Percentiles rank a stretch among this genome's conserved stretches.
These are phyloP conservation scores for Magnolia officinalis DNA, from an alignment of 164 flowering plant species.

Conservation along the genomic window DNA sequence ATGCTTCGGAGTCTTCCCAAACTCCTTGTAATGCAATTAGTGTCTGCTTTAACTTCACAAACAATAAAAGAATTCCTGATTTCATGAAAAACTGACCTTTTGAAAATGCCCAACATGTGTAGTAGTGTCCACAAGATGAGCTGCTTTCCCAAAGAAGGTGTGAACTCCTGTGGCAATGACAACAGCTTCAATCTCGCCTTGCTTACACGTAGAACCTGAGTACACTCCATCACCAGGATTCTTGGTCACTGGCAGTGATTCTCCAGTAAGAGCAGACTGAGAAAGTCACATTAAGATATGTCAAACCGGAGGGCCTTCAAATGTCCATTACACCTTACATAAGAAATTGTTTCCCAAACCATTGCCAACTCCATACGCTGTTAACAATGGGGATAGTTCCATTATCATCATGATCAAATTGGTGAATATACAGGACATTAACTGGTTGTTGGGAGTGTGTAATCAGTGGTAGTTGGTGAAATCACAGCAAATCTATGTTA, in stretches of 20 bases:
- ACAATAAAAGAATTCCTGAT: background rate
- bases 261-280: slow-evolving; percentile 83
- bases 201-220: slow-evolving; percentile 87
- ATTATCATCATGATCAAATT: no score
- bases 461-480: no score
- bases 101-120: slow-evolving; percentile 79
- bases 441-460: background rate
- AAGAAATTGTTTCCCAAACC: background rate
- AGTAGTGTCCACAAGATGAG: slow-evolving; percentile 78
- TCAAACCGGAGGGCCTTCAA: slow-evolving; percentile 1
- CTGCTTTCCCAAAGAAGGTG: slow-evolving; percentile 86
- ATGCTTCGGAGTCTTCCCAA: background rate
- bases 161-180: slow-evolving; percentile 86
- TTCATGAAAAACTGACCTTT: slow-evolving; percentile 35
- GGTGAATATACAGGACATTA: background rate
- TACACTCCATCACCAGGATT: slow-evolving; percentile 70
- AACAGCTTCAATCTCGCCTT: slow-evolving; percentile 80
- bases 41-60: background rate
- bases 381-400: background rate
- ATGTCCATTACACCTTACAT: background rate
- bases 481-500: no score
- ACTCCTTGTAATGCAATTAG: no score
- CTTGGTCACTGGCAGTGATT: slow-evolving; percentile 77
- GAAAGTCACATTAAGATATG: slow-evolving; percentile 8
- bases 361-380: background rate